phyloP scores from a whole-genome alignment of 495 filamentous ascomycete species.

The Hypoxylon lenormandii region DNA sequence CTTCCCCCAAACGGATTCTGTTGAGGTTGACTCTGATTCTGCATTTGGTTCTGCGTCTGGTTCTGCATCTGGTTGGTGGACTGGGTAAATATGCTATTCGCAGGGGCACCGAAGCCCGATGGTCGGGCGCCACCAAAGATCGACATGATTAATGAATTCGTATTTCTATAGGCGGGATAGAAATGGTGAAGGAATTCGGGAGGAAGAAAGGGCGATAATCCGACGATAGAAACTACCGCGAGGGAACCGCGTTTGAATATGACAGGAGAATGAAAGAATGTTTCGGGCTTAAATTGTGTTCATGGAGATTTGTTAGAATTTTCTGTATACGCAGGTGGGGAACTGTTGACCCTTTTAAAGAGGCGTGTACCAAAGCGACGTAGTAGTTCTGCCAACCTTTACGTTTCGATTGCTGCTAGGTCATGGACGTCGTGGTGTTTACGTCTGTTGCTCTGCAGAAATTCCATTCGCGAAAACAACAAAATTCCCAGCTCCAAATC shows the following conservation, averaged over 20 bases:
- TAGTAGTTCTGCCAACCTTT: background rate
- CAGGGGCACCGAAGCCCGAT: constrained; percentile 35
- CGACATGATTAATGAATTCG: constrained; percentile 33
- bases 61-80: constrained; percentile 34
- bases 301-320: background rate
- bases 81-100: constrained; percentile 36
- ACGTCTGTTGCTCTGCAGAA: constrained; percentile 18
- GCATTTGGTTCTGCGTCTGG: constrained; percentile 39
- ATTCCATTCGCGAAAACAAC: constrained; percentile 36
- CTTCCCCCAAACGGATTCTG: constrained; percentile 31
- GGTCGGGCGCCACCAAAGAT: constrained; percentile 47
- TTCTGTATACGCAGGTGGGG: background rate
- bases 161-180: background rate
- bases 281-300: constrained; percentile 34
- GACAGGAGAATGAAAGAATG: constrained; percentile 26
- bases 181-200: background rate
- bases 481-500: constrained; percentile 25
- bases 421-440: constrained; percentile 15
- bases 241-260: constrained; percentile 28
- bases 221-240: constrained; percentile 17
- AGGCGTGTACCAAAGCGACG: background rate
- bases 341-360: too few species aligned
- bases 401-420: background rate
- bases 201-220: background rate
- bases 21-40: constrained; percentile 41